phyloP scores from a whole-genome alignment of 2,329 filamentous ascomycete species.

The Penicillium sp. region DNA sequence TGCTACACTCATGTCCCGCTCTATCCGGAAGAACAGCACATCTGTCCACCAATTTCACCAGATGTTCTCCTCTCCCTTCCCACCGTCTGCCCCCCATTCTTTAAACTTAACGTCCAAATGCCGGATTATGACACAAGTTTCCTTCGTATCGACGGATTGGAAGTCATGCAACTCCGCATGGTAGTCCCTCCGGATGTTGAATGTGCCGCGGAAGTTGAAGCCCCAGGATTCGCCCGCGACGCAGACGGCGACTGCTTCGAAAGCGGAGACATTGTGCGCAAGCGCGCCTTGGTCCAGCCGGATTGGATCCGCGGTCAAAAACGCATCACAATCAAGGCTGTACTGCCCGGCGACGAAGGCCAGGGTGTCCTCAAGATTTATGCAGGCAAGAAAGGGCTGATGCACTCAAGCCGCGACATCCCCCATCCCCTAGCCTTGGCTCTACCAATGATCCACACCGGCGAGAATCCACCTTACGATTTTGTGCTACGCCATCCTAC shows the following conservation, averaged over 20 bases:
- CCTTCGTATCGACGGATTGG: constrained; percentile 81
- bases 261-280: constrained; percentile 79
- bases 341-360: constrained; percentile 88
- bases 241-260: constrained; percentile 90
- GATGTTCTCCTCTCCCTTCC: constrained; percentile 85
- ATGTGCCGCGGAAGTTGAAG: constrained; percentile 87
- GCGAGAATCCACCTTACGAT: constrained; percentile 90
- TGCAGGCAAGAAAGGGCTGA: constrained; percentile 87
- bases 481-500: constrained; percentile 93
- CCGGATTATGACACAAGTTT: constrained; percentile 88
- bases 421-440: constrained; percentile 87
- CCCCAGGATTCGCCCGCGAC: constrained; percentile 74
- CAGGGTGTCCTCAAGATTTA: constrained; percentile 86
- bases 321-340: constrained; percentile 86
- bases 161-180: constrained; percentile 88
- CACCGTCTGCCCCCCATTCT: constrained; percentile 81
- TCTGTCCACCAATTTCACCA: constrained; percentile 81
- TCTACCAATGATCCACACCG: constrained; percentile 84
- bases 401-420: constrained; percentile 97
- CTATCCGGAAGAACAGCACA: constrained; percentile 82
- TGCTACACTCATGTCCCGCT: constrained; percentile 96
- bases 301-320: constrained; percentile 88
- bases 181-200: constrained; percentile 87
- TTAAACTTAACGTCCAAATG: constrained; percentile 76
- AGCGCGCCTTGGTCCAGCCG: constrained; percentile 83